Percentiles rank a stretch among this genome's conserved stretches.
phyloP scores from a whole-genome alignment of 345 rosid genomes.

The Citrus maxima region DNA sequence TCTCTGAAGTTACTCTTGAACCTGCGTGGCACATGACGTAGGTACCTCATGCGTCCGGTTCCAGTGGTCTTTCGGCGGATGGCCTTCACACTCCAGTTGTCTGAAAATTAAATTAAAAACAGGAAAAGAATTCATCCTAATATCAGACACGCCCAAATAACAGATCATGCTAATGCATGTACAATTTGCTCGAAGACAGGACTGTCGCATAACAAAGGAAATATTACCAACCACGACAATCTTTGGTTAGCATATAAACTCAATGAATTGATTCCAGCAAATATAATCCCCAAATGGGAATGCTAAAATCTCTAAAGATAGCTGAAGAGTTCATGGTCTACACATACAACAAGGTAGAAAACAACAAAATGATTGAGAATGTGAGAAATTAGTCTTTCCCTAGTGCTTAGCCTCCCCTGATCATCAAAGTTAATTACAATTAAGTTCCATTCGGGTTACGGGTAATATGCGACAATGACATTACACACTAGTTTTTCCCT shows the following conservation, averaged over 20 bases:
- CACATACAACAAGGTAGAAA: background rate
- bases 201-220: background rate
- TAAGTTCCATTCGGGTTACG: background rate
- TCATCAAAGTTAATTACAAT: too few species aligned
- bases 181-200: background rate
- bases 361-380: background rate
- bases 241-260: background rate
- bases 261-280: background rate
- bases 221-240: background rate
- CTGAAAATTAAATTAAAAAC: slow-evolving; percentile 17
- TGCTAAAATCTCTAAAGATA: background rate
- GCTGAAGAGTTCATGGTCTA: background rate
- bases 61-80: slow-evolving; percentile 79
- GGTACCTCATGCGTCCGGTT: slow-evolving; percentile 77
- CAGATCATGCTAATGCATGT: background rate
- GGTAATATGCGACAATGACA: background rate
- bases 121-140: background rate
- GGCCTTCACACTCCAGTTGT: slow-evolving; percentile 84
- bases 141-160: background rate
- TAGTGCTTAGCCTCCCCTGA: background rate
- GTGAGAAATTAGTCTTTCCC: background rate
- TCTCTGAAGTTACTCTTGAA: slow-evolving; percentile 82
- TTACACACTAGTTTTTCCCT: background rate
- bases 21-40: slow-evolving; percentile 66
- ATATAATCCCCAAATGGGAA: background rate